Percentiles rank a stretch among this genome's conserved stretches.
Conservation (phyloP, 257 asterid species). For the Petrea volubilis region DNA sequence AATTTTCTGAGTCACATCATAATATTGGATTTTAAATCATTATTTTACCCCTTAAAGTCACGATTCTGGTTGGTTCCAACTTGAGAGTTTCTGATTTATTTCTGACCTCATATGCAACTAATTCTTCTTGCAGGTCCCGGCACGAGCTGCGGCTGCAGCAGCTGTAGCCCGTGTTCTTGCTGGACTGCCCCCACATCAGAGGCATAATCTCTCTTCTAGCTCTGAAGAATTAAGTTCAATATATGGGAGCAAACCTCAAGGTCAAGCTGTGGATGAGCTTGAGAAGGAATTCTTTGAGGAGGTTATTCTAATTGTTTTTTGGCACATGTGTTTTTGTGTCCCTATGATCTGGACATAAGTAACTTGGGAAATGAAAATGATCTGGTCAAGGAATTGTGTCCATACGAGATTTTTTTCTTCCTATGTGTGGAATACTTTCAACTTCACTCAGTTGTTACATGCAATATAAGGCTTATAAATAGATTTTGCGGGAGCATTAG, state of each 20-base stretch:
- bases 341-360: slow-evolving; percentile 13
- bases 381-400: not conserved
- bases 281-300: slow-evolving; percentile 92
- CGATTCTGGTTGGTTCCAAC: not conserved
- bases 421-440: slow-evolving; percentile 2
- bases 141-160: slow-evolving; percentile 98
- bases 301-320: slow-evolving; percentile 48
- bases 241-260: slow-evolving; percentile 70
- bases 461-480: slow-evolving; percentile 13
- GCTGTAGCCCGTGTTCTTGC: slow-evolving; percentile 96
- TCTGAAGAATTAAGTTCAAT: slow-evolving; percentile 85
- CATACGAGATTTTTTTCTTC: slow-evolving; percentile 9
- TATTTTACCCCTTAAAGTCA: not conserved
- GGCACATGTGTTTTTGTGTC: slow-evolving; percentile 16
- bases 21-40: slow-evolving; percentile 1
- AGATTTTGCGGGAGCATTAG: not conserved
- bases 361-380: not conserved
- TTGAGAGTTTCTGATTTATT: slow-evolving; percentile 3
- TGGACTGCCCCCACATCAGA: slow-evolving; percentile 91
- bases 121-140: slow-evolving; percentile 73
- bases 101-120: slow-evolving; percentile 14
- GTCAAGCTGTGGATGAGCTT: slow-evolving; percentile 62
- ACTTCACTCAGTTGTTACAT: slow-evolving; percentile 6
- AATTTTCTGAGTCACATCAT: not conserved
- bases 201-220: slow-evolving; percentile 73